A percentile compares a stretch with the other conserved stretches of the same genome.
These are phyloP conservation scores for Murraya paniculata DNA, from an alignment of 345 rosid genomes.

Conservation along the genomic window DNA sequence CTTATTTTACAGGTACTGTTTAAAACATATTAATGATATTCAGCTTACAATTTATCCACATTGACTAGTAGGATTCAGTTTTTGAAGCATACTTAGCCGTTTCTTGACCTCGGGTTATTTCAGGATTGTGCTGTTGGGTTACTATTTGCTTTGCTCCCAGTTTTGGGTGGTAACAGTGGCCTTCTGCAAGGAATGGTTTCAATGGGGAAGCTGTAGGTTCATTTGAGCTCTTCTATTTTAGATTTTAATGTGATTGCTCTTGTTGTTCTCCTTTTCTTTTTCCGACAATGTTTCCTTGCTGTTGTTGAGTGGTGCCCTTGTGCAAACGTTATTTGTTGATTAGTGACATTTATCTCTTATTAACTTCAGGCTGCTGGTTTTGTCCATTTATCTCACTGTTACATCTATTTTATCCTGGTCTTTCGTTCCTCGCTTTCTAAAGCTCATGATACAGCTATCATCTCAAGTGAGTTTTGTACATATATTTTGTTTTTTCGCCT, in stretches of 20 bases:
- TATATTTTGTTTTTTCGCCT: not conserved
- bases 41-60: not conserved
- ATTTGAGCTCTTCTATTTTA: not conserved
- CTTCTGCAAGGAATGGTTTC: conserved; percentile 74
- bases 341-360: conserved; percentile 2
- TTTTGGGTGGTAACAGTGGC: conserved; percentile 95
- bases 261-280: not conserved
- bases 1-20: conserved; percentile 87
- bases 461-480: conserved; percentile 75
- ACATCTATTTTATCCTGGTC: conserved; percentile 90
- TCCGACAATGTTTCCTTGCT: conserved; percentile 10
- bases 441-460: conserved; percentile 92
- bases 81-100: conserved; percentile 15
- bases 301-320: not conserved
- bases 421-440: conserved; percentile 92
- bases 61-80: conserved; percentile 10
- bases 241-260: not conserved
- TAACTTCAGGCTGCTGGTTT: conserved; percentile 64
- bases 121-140: conserved; percentile 98
- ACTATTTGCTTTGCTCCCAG: conserved; percentile 91
- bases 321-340: conserved; percentile 1
- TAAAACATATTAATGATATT: not conserved
- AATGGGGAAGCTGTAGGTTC: conserved; percentile 92
- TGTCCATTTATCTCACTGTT: conserved; percentile 70
- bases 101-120: conserved; percentile 23